Percentiles rank a stretch among this genome's conserved stretches.
Evolutionary conservation across 495 filamentous ascomycete genomes (phyloP).

Genomic region (Chaetomium fimeti): DNA sequence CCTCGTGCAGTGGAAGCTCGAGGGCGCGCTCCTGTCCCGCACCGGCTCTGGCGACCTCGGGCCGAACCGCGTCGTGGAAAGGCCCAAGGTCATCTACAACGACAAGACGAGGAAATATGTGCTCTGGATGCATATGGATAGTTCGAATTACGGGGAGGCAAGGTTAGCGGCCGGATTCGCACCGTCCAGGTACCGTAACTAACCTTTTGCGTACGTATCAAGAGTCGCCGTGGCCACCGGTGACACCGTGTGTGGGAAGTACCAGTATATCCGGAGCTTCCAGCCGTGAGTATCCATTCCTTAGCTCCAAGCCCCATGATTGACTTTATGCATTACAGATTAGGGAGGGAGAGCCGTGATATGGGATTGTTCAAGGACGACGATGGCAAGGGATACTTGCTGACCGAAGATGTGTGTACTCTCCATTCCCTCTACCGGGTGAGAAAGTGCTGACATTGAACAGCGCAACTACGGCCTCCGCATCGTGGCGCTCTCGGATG

Average conservation of each 20-base stretch:
- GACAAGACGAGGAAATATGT: constrained; percentile 54
- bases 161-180: no score
- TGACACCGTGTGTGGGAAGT: constrained; percentile 58
- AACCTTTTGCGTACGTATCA: no score
- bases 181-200: no score
- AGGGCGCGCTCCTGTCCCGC: constrained; percentile 53
- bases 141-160: constrained; percentile 6
- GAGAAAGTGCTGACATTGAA: not conserved
- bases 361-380: constrained; percentile 61
- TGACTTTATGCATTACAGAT: not conserved
- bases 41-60: constrained; percentile 57
- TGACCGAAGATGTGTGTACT: constrained; percentile 58
- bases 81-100: constrained; percentile 65
- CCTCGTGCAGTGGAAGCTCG: constrained; percentile 63
- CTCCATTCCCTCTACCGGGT: constrained; percentile 18
- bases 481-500: constrained; percentile 49
- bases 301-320: not conserved
- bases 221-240: constrained; percentile 62
- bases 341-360: constrained; percentile 57
- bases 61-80: constrained; percentile 59
- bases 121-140: constrained; percentile 67
- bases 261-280: constrained; percentile 33
- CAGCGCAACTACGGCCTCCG: constrained; percentile 54
- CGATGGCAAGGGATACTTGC: constrained; percentile 60
- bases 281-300: constrained; percentile 24